A percentile compares a stretch with the other conserved stretches of the same genome.
These are phyloP conservation scores for Psilocybe sp. DNA, from an alignment of 768 basidiomycete genomes.

Conservation along the genomic window DNA sequence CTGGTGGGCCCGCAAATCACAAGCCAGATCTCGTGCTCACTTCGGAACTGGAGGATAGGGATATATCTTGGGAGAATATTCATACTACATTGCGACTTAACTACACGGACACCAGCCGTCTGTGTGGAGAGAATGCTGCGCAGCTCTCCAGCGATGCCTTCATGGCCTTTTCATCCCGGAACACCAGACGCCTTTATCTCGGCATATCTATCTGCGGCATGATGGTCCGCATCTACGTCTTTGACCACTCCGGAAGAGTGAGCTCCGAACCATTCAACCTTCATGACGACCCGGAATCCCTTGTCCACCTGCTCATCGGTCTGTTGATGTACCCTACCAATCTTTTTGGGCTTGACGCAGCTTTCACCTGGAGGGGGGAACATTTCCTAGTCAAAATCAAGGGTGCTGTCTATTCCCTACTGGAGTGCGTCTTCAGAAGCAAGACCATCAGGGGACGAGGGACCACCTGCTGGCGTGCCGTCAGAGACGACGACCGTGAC, in stretches of 20 bases:
- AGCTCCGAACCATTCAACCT: conserved; percentile 2
- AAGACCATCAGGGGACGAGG: not conserved
- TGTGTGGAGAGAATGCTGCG: not conserved
- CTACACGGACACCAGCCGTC: too few species aligned
- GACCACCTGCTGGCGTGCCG: not conserved
- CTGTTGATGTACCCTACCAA: not conserved
- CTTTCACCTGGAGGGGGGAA: not conserved
- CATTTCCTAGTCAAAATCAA: not conserved
- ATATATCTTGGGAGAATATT: too few species aligned
- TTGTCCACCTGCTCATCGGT: conserved; percentile 4
- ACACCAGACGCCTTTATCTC: conserved; percentile 1
- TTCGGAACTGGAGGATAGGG: too few species aligned
- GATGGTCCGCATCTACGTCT: conserved; percentile 1
- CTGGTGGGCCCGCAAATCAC: too few species aligned
- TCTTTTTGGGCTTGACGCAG: not conserved
- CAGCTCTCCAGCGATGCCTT: not conserved
- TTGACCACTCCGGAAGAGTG: conserved; percentile 3
- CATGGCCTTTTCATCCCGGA: not conserved
- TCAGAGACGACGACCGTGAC: not conserved
- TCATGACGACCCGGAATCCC: not conserved
- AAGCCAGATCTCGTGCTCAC: too few species aligned
- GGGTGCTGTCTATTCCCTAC: not conserved
- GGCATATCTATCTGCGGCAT: conserved; percentile 1
- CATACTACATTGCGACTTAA: too few species aligned
- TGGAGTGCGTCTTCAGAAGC: not conserved